Conservation (phyloP, 2,329 filamentous ascomycete genomes). For the Xylaria sp. region DNA sequence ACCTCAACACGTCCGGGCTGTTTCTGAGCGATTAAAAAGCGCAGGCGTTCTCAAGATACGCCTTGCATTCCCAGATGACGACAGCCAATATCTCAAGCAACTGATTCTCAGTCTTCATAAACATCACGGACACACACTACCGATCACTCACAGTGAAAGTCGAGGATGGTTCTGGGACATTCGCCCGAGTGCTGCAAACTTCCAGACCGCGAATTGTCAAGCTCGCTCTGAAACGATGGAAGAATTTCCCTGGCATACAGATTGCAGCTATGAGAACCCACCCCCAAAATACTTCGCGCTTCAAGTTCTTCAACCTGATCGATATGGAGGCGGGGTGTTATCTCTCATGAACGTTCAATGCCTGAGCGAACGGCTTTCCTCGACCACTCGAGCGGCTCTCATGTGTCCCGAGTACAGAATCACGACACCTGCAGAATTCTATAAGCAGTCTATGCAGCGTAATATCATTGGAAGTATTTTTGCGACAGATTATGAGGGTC, state of each 20-base stretch:
- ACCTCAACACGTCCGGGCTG: no score
- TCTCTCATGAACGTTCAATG: no score
- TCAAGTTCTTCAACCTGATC: slow-evolving; percentile 56
- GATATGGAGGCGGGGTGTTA: slow-evolving; percentile 31
- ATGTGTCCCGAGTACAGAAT: no score
- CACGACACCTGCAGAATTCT: slow-evolving; percentile 20
- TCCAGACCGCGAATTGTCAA: slow-evolving; percentile 49
- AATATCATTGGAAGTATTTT: slow-evolving; percentile 15
- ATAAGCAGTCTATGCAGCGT: neutral
- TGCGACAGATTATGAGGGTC: slow-evolving; percentile 5
- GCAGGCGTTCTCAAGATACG: no score
- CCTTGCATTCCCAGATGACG: no score
- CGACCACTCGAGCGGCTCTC: no score
- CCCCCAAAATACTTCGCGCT: slow-evolving; percentile 56
- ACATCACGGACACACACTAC: slow-evolving; percentile 52
- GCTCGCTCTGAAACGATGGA: slow-evolving; percentile 57
- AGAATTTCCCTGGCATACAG: slow-evolving; percentile 58
- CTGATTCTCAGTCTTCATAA: slow-evolving; percentile 51
- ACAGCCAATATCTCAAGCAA: slow-evolving; percentile 52
- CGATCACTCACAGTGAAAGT: slow-evolving; percentile 55
- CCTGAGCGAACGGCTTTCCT: no score
- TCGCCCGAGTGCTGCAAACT: slow-evolving; percentile 47
- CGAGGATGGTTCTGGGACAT: slow-evolving; percentile 60
- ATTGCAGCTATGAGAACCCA: slow-evolving; percentile 56
- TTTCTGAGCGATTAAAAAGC: no score